Base-by-base conservation (phyloP, 768 basidiomycete species). In the Tricholoma flavovirens region DNA sequence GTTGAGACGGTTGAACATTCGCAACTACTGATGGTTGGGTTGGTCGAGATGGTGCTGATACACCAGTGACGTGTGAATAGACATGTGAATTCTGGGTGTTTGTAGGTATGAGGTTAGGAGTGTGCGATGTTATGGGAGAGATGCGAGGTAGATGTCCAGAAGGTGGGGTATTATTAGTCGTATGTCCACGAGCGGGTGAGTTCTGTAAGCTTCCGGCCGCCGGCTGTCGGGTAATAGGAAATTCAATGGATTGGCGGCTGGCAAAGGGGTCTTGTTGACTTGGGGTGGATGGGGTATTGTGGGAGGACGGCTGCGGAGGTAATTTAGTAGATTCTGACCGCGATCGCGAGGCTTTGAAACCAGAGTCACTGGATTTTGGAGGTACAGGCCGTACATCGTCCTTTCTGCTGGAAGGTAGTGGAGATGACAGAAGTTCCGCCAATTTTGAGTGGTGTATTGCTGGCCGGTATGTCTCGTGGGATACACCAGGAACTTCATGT, bases 381-480 rank as follows among this genome's bases (percentile, higher is more conserved):
- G 46, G 15, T 8, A 26, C 46, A 17, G 6, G 26, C n/a, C 29
- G 46, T 30, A 30, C 9, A 2, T 49, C 46, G 17, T 49, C 46
- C 14, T 49, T 49, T 26, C 38, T 53, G 9, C 24, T 40, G 2
- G 15, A 15, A 43, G 22, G 54, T 54, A 24, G 5, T 11, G 67
- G 59, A 21, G 67, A 66, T 22, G 70, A 73, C 40, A 75, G 60
- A 8, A 75, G 56, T 53, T 75, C 73, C 29, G 71, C 71, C 36
- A 73, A 54, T 55, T 59, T 60, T n/a, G 69, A 69, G 56, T 71
- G 67, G 5, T 68, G 65, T 45, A 69, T 73, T 56, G 68, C 62
- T 45, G 62, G 58, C 19, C 63, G 64, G 36, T 55, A 54, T 14
- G 9, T 40, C 35, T 54, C 46, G 8, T 45, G 10, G 21, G 21